Percentiles rank a stretch among this genome's conserved stretches.
These are phyloP conservation scores for Phytophthora palmivora DNA, from an alignment of 352 stramenopile species.

Conservation along the genomic window DNA sequence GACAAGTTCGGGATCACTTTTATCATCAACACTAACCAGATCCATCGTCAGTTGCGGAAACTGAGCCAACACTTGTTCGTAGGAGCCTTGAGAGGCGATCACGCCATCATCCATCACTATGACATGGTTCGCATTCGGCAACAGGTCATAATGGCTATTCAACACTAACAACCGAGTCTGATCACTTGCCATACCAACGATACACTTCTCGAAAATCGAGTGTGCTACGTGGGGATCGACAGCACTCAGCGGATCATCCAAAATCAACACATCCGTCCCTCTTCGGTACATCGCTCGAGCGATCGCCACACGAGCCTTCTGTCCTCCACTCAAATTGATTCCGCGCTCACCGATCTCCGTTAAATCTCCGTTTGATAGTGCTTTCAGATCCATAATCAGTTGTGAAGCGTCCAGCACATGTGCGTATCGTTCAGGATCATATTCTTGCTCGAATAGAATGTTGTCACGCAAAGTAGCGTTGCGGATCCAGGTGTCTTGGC, in stretches of 20 bases:
- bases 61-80: slow-evolving; percentile 56
- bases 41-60: too few species aligned
- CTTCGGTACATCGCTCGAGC: too few species aligned
- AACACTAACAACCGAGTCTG: slow-evolving; percentile 92
- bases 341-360: too few species aligned
- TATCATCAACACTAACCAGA: background rate
- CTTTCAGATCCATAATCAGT: slow-evolving; percentile 45
- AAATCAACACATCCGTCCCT: too few species aligned
- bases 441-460: slow-evolving; percentile 79
- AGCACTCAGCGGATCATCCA: too few species aligned
- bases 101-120: too few species aligned
- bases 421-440: too few species aligned
- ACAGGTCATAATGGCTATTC: slow-evolving; percentile 92
- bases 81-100: slow-evolving; percentile 82
- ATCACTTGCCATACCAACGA: slow-evolving; percentile 57
- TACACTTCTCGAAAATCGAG: slow-evolving; percentile 91
- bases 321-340: too few species aligned
- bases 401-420: slow-evolving; percentile 44
- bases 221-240: slow-evolving; percentile 95
- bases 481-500: slow-evolving; percentile 93
- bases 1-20: background rate
- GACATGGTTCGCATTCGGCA: slow-evolving; percentile 59
- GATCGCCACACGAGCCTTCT: too few species aligned
- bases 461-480: slow-evolving; percentile 92
- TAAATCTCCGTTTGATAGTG: slow-evolving; percentile 63